Percentiles rank a stretch among this genome's conserved stretches.
phyloP scores from a whole-genome alignment of 176 grass and related monocot species.

The Stipa capillata region DNA sequence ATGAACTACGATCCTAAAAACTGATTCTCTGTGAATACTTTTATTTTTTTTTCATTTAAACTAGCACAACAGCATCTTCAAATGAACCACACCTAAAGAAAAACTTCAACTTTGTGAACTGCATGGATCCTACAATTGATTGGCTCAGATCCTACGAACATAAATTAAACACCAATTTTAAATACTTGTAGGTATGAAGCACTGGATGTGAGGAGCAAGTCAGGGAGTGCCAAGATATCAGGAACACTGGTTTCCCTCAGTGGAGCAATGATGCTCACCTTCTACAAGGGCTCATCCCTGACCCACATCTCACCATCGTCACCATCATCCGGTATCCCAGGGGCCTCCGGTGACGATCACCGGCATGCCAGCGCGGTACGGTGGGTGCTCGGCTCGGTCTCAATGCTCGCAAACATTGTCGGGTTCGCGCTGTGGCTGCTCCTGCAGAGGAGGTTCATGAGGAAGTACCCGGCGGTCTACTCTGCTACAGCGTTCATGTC shows the following conservation, averaged over 20 bases:
- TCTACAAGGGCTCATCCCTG: constrained; percentile 59
- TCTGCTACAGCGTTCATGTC: constrained; percentile 69
- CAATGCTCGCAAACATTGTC: constrained; percentile 44
- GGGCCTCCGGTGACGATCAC: not conserved
- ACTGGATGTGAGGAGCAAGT: constrained; percentile 55
- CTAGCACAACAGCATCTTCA: not conserved
- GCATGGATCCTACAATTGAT: not conserved
- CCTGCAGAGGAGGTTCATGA: constrained; percentile 47
- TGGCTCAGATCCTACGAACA: not conserved
- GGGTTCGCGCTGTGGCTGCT: constrained; percentile 64
- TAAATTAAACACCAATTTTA: not conserved
- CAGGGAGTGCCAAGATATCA: constrained; percentile 58
- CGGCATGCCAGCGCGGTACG: not conserved
- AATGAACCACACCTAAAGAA: not conserved
- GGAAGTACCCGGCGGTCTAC: constrained; percentile 68
- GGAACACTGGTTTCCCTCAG: constrained; percentile 57
- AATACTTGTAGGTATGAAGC: constrained; percentile 36
- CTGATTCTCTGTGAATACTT: not conserved
- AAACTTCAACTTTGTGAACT: not conserved
- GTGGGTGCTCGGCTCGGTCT: constrained; percentile 57
- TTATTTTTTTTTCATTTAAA: not conserved
- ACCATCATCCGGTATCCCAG: not conserved
- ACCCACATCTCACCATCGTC: not conserved
- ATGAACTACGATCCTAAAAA: not conserved
- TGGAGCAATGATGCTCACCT: constrained; percentile 59